Base-by-base conservation (phyloP, 352 stramenopile species). In the Phytopythium ostracodes region DNA sequence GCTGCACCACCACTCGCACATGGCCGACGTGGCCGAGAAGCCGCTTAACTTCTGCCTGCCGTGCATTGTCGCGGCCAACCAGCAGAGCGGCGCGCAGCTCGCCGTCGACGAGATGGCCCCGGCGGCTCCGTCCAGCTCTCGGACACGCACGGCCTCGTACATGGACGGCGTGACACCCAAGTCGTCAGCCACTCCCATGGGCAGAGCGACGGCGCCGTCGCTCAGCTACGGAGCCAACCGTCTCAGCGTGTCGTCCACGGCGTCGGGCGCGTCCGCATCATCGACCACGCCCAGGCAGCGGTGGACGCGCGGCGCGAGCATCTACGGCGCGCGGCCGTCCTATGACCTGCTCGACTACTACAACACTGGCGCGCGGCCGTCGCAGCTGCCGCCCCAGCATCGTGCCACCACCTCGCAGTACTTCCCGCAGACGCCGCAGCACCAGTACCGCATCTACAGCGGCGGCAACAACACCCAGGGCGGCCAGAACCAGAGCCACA, bases 1-100 rank as follows among this genome's bases (percentile, higher is more conserved):
- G n/a, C 33, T 49, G 33, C 31, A 44, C 29, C 31, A 44, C 29
- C 53, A 49, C 33, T 25, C 58, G 49, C 65, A 50, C 58, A 76
- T 70, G 67, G 65, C 64, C 43, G 64, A 75, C 46, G 77, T 82
- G 12, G 69, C 55, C 35, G 73, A 79, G 60, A 80, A 85, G 59
- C 24, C 71, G 12, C 65, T 84, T 56, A 76, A 71, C 55, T 84
- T 86, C 47, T 86, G 76, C 61, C 56, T 81, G 52, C 70, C 72
- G 0, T 86, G 76, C 53, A 64, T 86, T 24, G 24, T 86, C 43
- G 62, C 60, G 15, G 66, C 74, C 47, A 80, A 69, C 58, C 68
- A 79, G 51, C 72, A 77, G 49, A 76, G 68, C 38, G 70, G 72
- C 3, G 63, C 67, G 18, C 65, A 78, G 54, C 70, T 83, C 31